Evolutionary conservation across 148 eudicot genomes (phyloP).

Genomic region (Persicaria tinctoria): DNA sequence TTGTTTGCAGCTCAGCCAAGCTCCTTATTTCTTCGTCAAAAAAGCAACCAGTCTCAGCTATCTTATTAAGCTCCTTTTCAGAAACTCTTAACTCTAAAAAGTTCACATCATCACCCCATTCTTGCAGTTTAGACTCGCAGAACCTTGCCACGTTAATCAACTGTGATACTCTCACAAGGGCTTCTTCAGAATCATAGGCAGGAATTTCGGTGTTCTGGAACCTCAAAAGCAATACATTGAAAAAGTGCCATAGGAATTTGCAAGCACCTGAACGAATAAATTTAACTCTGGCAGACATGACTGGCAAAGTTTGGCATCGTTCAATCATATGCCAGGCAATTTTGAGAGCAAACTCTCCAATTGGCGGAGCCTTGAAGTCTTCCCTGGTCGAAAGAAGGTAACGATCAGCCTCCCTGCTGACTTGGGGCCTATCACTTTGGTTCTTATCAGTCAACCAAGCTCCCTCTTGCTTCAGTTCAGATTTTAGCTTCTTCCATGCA

Average conservation of each 20-base stretch:
- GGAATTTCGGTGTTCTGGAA: slow-evolving; percentile 21
- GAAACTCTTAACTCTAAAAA: slow-evolving; percentile 37
- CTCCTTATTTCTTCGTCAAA: slow-evolving; percentile 40
- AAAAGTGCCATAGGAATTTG: slow-evolving; percentile 32
- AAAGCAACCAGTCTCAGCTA: slow-evolving; percentile 17
- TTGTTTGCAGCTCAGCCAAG: slow-evolving; percentile 39
- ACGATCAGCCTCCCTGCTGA: slow-evolving; percentile 15
- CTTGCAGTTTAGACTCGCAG: slow-evolving; percentile 36
- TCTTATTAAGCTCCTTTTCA: slow-evolving; percentile 20
- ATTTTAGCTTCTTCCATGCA: slow-evolving; percentile 38
- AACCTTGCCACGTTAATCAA: slow-evolving; percentile 39
- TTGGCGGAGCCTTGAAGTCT: slow-evolving; percentile 39
- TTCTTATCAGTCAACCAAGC: slow-evolving; percentile 30
- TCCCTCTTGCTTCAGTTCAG: slow-evolving; percentile 29
- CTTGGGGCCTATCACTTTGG: slow-evolving; percentile 13
- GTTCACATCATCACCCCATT: slow-evolving; percentile 43
- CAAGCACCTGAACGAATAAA: slow-evolving; percentile 31
- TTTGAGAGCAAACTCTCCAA: slow-evolving; percentile 40
- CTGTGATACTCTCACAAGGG: slow-evolving; percentile 24
- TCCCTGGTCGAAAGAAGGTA: slow-evolving; percentile 35
- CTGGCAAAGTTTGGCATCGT: slow-evolving; percentile 38
- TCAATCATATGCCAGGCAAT: slow-evolving; percentile 43
- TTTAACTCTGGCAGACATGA: slow-evolving; percentile 22
- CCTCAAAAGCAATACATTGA: slow-evolving; percentile 26
- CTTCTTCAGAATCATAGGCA: slow-evolving; percentile 22